A percentile compares a stretch with the other conserved stretches of the same genome.
phyloP scores from a whole-genome alignment of 768 basidiomycete genomes.

The Mycena epipterygia region DNA sequence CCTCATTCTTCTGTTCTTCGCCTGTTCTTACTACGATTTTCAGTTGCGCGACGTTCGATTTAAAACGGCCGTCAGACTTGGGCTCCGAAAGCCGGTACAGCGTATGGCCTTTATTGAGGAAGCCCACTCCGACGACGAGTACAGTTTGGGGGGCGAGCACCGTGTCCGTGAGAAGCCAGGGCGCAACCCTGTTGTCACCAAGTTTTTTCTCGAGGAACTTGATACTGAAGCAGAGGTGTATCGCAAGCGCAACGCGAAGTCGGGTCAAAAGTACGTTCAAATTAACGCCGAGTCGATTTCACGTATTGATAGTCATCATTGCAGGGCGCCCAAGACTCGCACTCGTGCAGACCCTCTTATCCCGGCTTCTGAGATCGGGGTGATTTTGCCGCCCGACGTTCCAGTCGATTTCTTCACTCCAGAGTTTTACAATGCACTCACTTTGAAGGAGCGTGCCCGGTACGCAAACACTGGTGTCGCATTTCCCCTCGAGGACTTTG shows the following conservation, averaged over 20 bases:
- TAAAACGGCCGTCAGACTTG: too few relatives aligned
- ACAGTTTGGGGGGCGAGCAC: background rate
- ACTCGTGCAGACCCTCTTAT: background rate
- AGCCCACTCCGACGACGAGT: too few relatives aligned
- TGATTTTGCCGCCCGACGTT: constrained; percentile 8
- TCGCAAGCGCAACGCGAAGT: constrained; percentile 11
- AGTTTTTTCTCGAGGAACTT: constrained; percentile 11
- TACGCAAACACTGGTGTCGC: constrained; percentile 24
- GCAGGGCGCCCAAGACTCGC: background rate
- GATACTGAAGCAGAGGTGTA: constrained; percentile 12
- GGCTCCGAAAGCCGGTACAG: too few relatives aligned
- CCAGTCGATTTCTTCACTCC: constrained; percentile 22
- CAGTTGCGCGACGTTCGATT: background rate
- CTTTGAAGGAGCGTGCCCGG: constrained; percentile 9
- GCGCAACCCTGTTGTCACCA: constrained; percentile 3
- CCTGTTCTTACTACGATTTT: background rate
- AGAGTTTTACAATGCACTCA: constrained; percentile 19
- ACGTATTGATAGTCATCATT: background rate
- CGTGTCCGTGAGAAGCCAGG: constrained; percentile 18
- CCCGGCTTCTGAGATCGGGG: constrained; percentile 9
- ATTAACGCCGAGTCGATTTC: background rate
- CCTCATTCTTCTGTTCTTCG: background rate
- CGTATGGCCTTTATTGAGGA: too few relatives aligned
- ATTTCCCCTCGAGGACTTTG: constrained; percentile 12
- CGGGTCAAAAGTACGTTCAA: constrained; percentile 7